These are phyloP conservation scores for Corylus heterophylla DNA, from an alignment of 306 rosid species.

Conservation along the genomic window DNA sequence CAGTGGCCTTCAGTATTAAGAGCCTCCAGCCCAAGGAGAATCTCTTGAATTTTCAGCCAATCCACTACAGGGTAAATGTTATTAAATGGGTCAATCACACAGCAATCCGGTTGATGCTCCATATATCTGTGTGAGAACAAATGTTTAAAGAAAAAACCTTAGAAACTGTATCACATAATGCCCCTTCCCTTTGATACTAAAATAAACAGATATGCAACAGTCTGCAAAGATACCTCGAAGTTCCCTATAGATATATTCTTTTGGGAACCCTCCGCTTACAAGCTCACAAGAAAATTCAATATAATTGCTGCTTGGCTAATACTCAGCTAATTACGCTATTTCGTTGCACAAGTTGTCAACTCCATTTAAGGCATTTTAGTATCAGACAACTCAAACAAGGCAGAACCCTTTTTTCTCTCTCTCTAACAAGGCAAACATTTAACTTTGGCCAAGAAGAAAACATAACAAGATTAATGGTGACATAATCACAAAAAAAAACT, in stretches of 20 bases:
- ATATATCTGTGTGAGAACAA: conserved; percentile 46
- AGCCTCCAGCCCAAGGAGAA: conserved; percentile 67
- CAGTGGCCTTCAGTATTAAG: conserved; percentile 46
- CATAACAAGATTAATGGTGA: neutral
- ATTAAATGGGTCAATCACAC: conserved; percentile 74
- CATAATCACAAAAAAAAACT: neutral
- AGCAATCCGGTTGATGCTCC: conserved; percentile 53
- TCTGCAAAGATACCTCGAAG: neutral
- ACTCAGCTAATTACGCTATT: neutral
- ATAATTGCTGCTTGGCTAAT: neutral
- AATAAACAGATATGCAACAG: neutral
- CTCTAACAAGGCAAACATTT: neutral
- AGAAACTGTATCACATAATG: neutral
- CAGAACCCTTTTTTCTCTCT: neutral
- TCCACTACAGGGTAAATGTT: conserved; percentile 68
- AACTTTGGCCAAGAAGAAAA: neutral
- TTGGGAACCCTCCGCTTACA: neutral
- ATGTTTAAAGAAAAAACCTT: conserved; percentile 3
- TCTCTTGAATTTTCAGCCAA: conserved; percentile 70
- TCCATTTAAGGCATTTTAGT: neutral
- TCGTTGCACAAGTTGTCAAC: neutral
- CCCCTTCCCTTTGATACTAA: neutral
- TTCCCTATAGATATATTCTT: neutral
- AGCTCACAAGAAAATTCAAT: neutral
- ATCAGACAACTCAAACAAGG: neutral